Conservation (phyloP, 352 stramenopile species). For the Globisporangium parvum region DNA sequence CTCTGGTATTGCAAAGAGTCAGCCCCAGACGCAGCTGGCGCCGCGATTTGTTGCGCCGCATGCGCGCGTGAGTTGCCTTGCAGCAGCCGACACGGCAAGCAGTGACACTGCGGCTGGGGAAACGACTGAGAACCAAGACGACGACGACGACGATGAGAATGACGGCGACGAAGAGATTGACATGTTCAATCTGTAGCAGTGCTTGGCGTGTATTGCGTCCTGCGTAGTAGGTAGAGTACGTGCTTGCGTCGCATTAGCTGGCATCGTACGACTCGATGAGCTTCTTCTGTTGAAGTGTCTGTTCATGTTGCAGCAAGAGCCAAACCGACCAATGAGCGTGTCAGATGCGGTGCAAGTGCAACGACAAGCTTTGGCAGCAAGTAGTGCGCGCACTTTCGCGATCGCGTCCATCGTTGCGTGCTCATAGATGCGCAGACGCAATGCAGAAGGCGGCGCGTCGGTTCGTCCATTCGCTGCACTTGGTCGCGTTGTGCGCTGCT, state of each 20-base stretch:
- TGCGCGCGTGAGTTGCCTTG: background rate
- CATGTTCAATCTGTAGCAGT: slow-evolving; percentile 41
- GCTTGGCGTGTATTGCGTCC: background rate
- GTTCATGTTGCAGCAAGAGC: background rate
- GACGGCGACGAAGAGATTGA: slow-evolving; percentile 42
- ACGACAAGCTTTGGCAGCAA: background rate
- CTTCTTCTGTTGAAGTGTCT: slow-evolving; percentile 13
- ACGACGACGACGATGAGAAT: slow-evolving; percentile 12
- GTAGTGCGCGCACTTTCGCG: slow-evolving; percentile 23
- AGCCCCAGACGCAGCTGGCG: background rate
- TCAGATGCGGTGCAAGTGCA: too few species aligned
- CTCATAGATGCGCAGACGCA: slow-evolving; percentile 42
- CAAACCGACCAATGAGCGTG: background rate
- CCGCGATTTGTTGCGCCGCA: slow-evolving; percentile 5
- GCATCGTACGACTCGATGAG: slow-evolving; percentile 13
- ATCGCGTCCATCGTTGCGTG: slow-evolving; percentile 27
- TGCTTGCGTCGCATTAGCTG: background rate
- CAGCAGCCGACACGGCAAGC: slow-evolving; percentile 4
- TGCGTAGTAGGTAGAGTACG: background rate
- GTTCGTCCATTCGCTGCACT: slow-evolving; percentile 10
- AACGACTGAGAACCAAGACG: slow-evolving; percentile 11
- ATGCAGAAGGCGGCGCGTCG: background rate
- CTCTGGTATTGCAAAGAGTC: background rate
- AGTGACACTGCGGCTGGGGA: slow-evolving; percentile 8
- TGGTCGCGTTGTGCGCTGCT: slow-evolving; percentile 1